phyloP scores from a whole-genome alignment of 495 filamentous ascomycete species.

The Umbilicaria muhlenbergii region DNA sequence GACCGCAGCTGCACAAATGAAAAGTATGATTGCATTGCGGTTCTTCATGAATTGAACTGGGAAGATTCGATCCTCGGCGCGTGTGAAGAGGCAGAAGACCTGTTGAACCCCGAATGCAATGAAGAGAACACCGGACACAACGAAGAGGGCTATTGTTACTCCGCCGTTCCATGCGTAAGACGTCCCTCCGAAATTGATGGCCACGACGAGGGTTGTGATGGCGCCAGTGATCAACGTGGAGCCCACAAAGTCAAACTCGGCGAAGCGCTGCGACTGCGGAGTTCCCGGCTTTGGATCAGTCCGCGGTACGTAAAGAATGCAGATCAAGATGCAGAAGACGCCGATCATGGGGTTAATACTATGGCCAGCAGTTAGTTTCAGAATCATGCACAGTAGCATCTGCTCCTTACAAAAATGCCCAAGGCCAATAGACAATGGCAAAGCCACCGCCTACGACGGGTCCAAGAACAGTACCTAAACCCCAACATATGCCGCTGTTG shows the following conservation, averaged over 20 bases:
- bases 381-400: too few species aligned
- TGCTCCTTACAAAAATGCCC: too few species aligned
- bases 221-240: constrained; percentile 15
- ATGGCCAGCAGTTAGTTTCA: too few species aligned
- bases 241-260: constrained; percentile 19
- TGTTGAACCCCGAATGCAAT: constrained; percentile 27
- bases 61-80: constrained; percentile 26
- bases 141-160: constrained; percentile 14
- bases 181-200: constrained; percentile 19
- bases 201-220: constrained; percentile 14
- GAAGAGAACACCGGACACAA: constrained; percentile 11
- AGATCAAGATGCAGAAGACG: too few species aligned
- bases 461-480: constrained; percentile 35
- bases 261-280: constrained; percentile 20
- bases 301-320: too few species aligned
- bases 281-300: constrained; percentile 25
- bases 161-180: constrained; percentile 17
- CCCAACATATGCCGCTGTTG: constrained; percentile 20
- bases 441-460: constrained; percentile 18
- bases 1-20: constrained; percentile 18
- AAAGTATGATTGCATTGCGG: constrained; percentile 26
- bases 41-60: constrained; percentile 32
- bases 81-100: constrained; percentile 31
- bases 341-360: too few species aligned
- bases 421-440: too few species aligned